phyloP scores from a whole-genome alignment of 2,329 filamentous ascomycete species.

The Stenocarpella maydis region DNA sequence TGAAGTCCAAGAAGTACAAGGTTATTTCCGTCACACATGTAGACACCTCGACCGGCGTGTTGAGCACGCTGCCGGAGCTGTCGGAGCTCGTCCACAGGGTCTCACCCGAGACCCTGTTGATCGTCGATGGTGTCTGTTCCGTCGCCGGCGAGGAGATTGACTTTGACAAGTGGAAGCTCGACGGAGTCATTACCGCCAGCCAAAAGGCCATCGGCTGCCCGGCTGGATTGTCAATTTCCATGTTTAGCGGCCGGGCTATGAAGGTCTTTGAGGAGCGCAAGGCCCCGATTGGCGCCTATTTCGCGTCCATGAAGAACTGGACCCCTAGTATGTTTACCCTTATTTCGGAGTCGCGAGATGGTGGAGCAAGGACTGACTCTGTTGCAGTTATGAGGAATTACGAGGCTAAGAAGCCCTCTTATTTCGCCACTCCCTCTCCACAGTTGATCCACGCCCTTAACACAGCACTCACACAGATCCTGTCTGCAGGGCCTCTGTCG shows the following conservation, averaged over 20 bases:
- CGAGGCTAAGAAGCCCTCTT: slow-evolving; percentile 95
- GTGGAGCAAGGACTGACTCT: slow-evolving; percentile 30
- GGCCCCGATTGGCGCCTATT: slow-evolving; percentile 86
- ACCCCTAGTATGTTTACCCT: slow-evolving; percentile 72
- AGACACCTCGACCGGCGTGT: slow-evolving; percentile 94
- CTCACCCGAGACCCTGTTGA: slow-evolving; percentile 87
- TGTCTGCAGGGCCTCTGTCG: slow-evolving; percentile 74
- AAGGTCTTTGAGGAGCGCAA: slow-evolving; percentile 81
- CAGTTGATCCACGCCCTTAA: slow-evolving; percentile 94
- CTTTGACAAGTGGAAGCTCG: slow-evolving; percentile 94
- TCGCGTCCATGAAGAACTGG: slow-evolving; percentile 98
- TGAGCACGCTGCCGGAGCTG: slow-evolving; percentile 88
- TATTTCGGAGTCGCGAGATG: slow-evolving; percentile 13
- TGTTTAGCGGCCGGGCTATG: slow-evolving; percentile 90
- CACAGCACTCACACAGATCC: slow-evolving; percentile 86
- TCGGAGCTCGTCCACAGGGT: slow-evolving; percentile 84
- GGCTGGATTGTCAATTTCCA: slow-evolving; percentile 91
- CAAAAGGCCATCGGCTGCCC: slow-evolving; percentile 98
- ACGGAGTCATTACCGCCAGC: slow-evolving; percentile 91
- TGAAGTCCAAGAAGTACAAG: slow-evolving; percentile 94
- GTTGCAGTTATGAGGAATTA: slow-evolving; percentile 95
- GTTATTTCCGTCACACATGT: slow-evolving; percentile 94
- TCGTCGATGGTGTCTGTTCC: slow-evolving; percentile 97
- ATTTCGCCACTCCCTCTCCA: slow-evolving; percentile 96
- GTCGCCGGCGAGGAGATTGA: slow-evolving; percentile 95